Base-by-base conservation (phyloP, 2,329 filamentous ascomycete genomes). In the Phaeophleospora eucalypticola region DNA sequence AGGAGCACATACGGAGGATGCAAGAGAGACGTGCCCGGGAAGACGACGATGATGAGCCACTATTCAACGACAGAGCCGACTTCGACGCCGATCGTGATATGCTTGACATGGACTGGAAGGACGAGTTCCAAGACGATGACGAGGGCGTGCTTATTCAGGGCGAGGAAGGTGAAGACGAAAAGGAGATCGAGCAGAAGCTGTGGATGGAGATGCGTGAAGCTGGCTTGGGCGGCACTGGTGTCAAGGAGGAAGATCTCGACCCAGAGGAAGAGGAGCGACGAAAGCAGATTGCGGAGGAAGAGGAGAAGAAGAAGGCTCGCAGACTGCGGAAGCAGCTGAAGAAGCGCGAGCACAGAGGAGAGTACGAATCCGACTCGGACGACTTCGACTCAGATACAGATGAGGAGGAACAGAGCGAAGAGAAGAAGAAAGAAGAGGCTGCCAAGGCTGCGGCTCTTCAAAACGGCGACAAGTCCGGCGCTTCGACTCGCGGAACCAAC, bases 81-180 rank as follows among this genome's bases (percentile, higher is more conserved):
- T 70, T 60, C 45, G 75, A 77, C 40, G 71, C 78, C 27, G 82
- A 85, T 61, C 78, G 73, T 3, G 80, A 83, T 48, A 81, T 83
- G 56, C 77, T 86, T 58, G 82, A 86, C 60, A 84, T 82, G 57
- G 80, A 85, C 44, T 59, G 68, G 54, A 80, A 84, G 55, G 82
- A 84, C 58, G 74, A 81, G 59, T 96, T 96, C 62, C 87, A 90
- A 57, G 87, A 95, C 60, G 89, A 94, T 59, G 89, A 95, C 61
- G 89, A 94, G 64, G 81, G 86, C 17, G 78, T 82, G 2, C 79
- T 85, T 35, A 79, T 89, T 42, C 88, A 93, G 57, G 87, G 93
- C 42, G 82, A 89, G 41, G 89, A 95, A 50, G 90, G 95, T 56
- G 78, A 79, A 52, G 75, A 79, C 14, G 80, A 83, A 49, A 76